A percentile compares a stretch with the other conserved stretches of the same genome.
phyloP scores from a whole-genome alignment of 768 basidiomycete species.

The Gloeophyllum trabeum region DNA sequence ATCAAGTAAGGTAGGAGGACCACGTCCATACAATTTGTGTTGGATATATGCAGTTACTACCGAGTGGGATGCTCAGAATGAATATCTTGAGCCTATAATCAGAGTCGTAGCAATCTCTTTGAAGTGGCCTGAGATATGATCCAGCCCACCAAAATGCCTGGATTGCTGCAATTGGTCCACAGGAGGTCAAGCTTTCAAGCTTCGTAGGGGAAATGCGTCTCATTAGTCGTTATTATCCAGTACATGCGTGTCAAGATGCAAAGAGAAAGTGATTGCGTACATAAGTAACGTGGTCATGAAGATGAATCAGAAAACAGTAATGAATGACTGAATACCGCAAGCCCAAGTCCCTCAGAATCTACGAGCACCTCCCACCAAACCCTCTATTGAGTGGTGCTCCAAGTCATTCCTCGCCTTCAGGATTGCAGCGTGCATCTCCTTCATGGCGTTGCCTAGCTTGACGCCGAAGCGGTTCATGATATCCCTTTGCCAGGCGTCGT shows the following conservation, averaged over 20 bases:
- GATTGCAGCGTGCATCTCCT: constrained; percentile 92
- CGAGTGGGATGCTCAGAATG: too few relatives aligned
- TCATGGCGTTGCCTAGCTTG: constrained; percentile 92
- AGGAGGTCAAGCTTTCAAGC: too few relatives aligned
- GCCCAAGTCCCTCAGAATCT: constrained; percentile 29
- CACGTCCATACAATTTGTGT: too few relatives aligned
- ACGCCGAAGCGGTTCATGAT: constrained; percentile 86
- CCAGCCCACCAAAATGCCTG: too few relatives aligned
- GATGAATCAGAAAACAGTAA: background rate
- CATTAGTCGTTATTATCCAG: background rate
- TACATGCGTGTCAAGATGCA: background rate
- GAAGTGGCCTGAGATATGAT: too few relatives aligned
- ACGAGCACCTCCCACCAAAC: constrained; percentile 52
- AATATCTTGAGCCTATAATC: too few relatives aligned
- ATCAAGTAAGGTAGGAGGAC: too few relatives aligned
- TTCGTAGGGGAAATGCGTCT: too few relatives aligned
- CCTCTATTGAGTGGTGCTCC: constrained; percentile 94
- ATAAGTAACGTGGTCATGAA: background rate
- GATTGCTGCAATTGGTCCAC: too few relatives aligned
- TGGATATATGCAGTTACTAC: too few relatives aligned
- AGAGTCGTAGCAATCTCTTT: too few relatives aligned
- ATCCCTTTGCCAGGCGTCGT: constrained; percentile 96
- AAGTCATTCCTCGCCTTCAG: constrained; percentile 91
- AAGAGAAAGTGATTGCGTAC: background rate
- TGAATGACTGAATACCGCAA: background rate